Percentiles rank a stretch among this genome's conserved stretches.
Conservation (phyloP, 257 asterid genomes). For the Fraxinus pennsylvanica region DNA sequence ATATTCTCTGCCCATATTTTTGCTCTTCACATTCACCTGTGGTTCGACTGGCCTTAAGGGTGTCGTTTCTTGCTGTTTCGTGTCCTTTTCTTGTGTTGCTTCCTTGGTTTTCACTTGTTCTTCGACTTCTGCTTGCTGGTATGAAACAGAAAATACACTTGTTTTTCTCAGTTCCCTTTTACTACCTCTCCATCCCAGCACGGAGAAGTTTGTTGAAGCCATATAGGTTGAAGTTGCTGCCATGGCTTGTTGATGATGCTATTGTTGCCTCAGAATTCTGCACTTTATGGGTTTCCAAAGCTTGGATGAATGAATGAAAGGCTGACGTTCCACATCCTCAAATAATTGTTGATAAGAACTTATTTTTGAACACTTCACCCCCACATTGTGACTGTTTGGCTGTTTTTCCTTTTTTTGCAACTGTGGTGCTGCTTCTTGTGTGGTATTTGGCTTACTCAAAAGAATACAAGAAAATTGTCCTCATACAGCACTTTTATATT, state of each 20-base stretch:
- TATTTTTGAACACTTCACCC: background rate
- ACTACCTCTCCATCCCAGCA: slow-evolving; percentile 43
- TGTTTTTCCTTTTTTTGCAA: background rate
- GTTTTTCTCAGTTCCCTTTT: slow-evolving; percentile 33
- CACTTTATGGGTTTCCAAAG: background rate
- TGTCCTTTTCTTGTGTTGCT: slow-evolving; percentile 19
- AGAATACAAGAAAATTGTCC: background rate
- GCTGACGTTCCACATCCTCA: background rate
- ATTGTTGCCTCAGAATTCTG: background rate
- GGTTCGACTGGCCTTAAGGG: slow-evolving; percentile 62
- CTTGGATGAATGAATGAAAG: background rate
- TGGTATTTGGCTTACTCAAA: background rate
- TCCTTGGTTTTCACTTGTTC: slow-evolving; percentile 35
- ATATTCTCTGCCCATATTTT: slow-evolving; percentile 63
- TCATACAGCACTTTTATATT: background rate
- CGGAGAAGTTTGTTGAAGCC: slow-evolving; percentile 59
- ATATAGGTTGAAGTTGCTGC: slow-evolving; percentile 62
- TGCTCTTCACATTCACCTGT: slow-evolving; percentile 70
- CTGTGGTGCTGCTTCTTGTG: background rate
- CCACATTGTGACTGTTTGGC: background rate
- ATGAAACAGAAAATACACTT: slow-evolving; percentile 41
- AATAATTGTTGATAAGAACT: background rate
- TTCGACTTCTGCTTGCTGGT: slow-evolving; percentile 51
- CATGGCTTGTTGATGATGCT: slow-evolving; percentile 36
- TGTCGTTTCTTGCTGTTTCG: slow-evolving; percentile 30